A percentile compares a stretch with the other conserved stretches of the same genome.
These are phyloP conservation scores for Xylaria longipes DNA, from an alignment of 495 filamentous ascomycete species.

Conservation along the genomic window DNA sequence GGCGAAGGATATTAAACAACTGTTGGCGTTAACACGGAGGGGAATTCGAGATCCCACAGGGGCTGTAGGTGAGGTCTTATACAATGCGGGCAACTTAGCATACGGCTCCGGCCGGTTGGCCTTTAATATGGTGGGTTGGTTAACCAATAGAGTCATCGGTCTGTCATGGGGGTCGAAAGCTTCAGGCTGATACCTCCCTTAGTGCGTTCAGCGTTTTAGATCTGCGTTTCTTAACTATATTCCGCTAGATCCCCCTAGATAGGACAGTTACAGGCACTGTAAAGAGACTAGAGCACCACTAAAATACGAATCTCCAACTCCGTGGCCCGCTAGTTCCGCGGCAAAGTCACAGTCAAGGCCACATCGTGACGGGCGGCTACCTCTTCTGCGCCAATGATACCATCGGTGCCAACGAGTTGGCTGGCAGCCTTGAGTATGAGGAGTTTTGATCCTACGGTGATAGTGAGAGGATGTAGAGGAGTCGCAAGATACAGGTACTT, in stretches of 20 bases:
- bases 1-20: neutral
- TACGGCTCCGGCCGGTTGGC: slow-evolving; percentile 7
- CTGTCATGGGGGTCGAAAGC: neutral
- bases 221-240: neutral
- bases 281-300: neutral
- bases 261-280: neutral
- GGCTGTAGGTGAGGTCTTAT: neutral
- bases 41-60: slow-evolving; percentile 4
- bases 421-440: neutral
- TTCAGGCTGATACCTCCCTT: neutral
- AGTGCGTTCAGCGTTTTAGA: neutral
- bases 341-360: neutral
- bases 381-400: neutral
- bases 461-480: neutral
- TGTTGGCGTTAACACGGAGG: slow-evolving; percentile 1
- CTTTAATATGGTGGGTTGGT: slow-evolving; percentile 16
- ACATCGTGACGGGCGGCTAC: neutral
- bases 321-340: neutral
- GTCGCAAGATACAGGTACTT: neutral
- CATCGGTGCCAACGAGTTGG: neutral
- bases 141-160: neutral
- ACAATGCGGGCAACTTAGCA: slow-evolving; percentile 8
- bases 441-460: neutral
- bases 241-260: neutral
- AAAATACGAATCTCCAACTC: neutral